phyloP scores from a whole-genome alignment of 495 filamentous ascomycete species.

The Glutinoglossum americanum region DNA sequence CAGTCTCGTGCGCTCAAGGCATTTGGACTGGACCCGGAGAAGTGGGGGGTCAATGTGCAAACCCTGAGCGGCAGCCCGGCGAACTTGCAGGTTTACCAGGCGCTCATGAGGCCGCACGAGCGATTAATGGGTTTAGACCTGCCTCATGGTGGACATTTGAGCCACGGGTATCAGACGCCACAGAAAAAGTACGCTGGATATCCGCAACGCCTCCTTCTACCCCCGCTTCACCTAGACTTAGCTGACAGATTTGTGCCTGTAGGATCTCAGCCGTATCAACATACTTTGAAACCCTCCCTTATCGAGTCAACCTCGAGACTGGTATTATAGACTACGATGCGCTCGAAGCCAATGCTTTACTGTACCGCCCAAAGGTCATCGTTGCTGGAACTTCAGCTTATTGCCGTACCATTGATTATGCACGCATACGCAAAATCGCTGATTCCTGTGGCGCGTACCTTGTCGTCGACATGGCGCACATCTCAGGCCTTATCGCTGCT shows the following conservation, averaged over 20 bases:
- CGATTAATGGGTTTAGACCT: constrained; percentile 94
- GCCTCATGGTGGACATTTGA: constrained; percentile 93
- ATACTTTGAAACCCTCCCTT: constrained; percentile 90
- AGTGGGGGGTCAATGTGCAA: constrained; percentile 99
- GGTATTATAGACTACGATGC: constrained; percentile 94
- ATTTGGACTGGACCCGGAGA: constrained; percentile 63
- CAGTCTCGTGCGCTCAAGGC: constrained; percentile 86
- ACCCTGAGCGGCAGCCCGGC: constrained; percentile 79
- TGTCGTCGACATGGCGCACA: constrained; percentile 95
- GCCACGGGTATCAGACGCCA: constrained; percentile 94
- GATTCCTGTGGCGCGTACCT: constrained; percentile 90
- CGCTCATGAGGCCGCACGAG: constrained; percentile 91
- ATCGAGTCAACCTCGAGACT: constrained; percentile 74
- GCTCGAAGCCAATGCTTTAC: constrained; percentile 73
- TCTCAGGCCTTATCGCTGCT: constrained; percentile 84
- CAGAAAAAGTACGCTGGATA: constrained; percentile 47
- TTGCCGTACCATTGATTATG: constrained; percentile 95
- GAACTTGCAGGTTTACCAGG: constrained; percentile 97
- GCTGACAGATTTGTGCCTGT: neutral
- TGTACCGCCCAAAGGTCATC: constrained; percentile 89
- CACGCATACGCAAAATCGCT: constrained; percentile 86
- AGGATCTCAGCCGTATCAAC: constrained; percentile 85
- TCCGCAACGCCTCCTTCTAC: neutral
- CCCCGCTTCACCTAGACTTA: neutral
- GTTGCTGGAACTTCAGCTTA: constrained; percentile 97